Evolutionary conservation across 768 basidiomycete species (phyloP), one percentile per base, ranked within the genome.

Genomic region (Pisolithus microcarpus): DNA sequence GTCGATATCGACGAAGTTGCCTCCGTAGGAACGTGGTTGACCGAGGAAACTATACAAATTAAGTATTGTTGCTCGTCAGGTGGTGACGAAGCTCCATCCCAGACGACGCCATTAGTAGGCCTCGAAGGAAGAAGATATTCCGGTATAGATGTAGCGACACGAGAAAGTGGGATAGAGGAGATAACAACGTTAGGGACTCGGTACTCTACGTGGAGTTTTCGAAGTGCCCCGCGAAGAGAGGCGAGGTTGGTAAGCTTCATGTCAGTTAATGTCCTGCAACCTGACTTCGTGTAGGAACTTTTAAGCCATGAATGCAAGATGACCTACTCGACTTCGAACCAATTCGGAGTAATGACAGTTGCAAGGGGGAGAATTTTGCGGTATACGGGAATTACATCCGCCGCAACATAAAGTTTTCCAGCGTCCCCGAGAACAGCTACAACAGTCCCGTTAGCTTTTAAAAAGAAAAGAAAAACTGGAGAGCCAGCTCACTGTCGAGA

Each of bases 281-380:
- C 38, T n/a, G 16, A 36, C 5, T 39, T n/a, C 55, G 4, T 46
- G 52, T 49, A 21, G 47, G 28, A 36, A 18, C 28, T 24, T 51
- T 37, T 52, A 23, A 26, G 19, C 18, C 24, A 8, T 9, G 23
- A 39, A 5, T 44, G 0, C 39, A 49, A 40, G 24, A 15, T n/a
- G 38, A 54, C 61, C 66, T 64, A 94, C 92, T 98, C 95, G 54
- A 87, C 88, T 72, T 99, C 96, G 59, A 93, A 99, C 81, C 93
- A 96, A 63, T 99, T 99, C 0, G 96, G 96, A 0, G 96, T 92
- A 56, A 97, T 97, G 44, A 97, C 83, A 0, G 89, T 89, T 3
- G 96, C 86, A n/a, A 82, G 70, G n/a, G 81, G 74, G 1, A 95
- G 73, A 70, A 93, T 79, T 38, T 75, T 70, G 43, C 83, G 80